Evolutionary conservation across 108 stramenopile species (phyloP).

Genomic region (Skeletonema costatum): DNA sequence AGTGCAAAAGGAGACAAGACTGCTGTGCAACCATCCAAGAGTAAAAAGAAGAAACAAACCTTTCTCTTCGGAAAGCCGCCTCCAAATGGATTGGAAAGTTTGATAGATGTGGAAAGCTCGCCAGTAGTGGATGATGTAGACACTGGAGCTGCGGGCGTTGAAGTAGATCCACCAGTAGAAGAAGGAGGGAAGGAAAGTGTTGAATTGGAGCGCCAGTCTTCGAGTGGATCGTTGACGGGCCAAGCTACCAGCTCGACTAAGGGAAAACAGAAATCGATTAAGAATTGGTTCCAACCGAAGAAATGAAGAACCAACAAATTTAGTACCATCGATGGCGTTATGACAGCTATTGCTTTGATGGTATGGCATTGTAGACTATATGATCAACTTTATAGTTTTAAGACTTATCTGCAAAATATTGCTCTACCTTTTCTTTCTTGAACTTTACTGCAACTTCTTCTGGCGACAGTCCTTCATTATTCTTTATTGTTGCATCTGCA

Average conservation of each 20-base stretch:
- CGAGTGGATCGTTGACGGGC: constrained; percentile 5
- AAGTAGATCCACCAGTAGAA: neutral
- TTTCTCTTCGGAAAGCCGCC: constrained; percentile 39
- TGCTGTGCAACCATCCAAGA: neutral
- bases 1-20: neutral
- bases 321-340: neutral
- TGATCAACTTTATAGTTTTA: neutral
- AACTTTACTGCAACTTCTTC: constrained; percentile 44
- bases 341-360: neutral
- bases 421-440: constrained; percentile 39
- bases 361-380: neutral
- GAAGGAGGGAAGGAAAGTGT: neutral
- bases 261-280: constrained; percentile 35
- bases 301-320: neutral
- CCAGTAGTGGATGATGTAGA: neutral
- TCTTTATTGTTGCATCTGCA: constrained; percentile 40
- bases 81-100: neutral
- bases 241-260: constrained; percentile 3
- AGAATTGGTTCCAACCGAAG: constrained; percentile 40
- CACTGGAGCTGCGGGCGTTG: neutral
- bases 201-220: constrained; percentile 1
- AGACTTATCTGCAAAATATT: constrained; percentile 24
- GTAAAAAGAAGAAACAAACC: constrained; percentile 24
- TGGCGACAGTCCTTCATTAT: constrained; percentile 37
- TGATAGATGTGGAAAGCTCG: neutral